Conservation (phyloP, 73 alveolate species). For the Paramecium primaurelia region DNA sequence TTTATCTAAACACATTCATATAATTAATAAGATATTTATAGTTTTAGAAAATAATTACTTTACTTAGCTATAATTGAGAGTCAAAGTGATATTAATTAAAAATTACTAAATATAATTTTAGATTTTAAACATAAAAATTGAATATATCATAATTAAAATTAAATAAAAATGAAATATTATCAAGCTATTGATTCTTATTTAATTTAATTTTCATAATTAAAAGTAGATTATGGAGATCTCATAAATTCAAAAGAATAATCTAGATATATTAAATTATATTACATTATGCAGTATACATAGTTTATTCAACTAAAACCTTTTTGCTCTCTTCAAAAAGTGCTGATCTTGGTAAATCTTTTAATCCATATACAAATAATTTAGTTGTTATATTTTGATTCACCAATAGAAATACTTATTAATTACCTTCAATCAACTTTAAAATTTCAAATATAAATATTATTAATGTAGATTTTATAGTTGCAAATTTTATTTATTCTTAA, state of each 20-base stretch:
- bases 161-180: not conserved
- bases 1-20: not conserved
- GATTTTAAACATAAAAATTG: not conserved
- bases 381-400: not conserved
- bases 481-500: not conserved
- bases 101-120: not conserved
- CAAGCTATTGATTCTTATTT: not conserved
- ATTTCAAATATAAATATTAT: not conserved
- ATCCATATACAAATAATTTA: not conserved
- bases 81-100: not conserved
- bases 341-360: not conserved
- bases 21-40: not conserved
- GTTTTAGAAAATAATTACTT: not conserved
- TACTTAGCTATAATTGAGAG: not conserved
- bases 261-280: not conserved
- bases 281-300: not conserved
- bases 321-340: not conserved
- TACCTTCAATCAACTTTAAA: not conserved
- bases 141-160: not conserved
- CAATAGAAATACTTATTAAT: not conserved
- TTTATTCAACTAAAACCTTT: not conserved
- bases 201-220: not conserved
- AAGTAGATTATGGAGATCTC: not conserved
- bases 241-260: not conserved
- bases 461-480: not conserved